Evolutionary conservation across 352 stramenopile species (phyloP).

Genomic region (Pythium periplocum): DNA sequence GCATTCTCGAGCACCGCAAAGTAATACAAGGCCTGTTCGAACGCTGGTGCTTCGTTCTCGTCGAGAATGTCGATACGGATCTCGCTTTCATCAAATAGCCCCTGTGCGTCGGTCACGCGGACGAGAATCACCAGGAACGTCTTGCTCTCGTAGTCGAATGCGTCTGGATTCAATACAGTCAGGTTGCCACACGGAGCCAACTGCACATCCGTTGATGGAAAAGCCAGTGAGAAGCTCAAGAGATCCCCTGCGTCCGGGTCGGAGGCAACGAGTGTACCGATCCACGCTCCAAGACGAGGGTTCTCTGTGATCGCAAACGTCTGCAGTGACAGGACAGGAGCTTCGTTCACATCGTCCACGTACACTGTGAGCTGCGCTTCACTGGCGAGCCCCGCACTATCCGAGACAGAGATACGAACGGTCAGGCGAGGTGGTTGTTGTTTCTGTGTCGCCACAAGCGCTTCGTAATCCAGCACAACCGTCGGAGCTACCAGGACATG

Average conservation of each 20-base stretch:
- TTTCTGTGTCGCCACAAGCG: conserved; percentile 10
- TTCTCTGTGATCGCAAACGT: conserved; percentile 46
- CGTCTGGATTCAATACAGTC: conserved; percentile 23
- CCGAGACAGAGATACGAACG: conserved; percentile 23
- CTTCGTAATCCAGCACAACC: conserved; percentile 33
- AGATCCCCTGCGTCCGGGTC: conserved; percentile 35
- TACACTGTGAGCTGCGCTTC: conserved; percentile 31
- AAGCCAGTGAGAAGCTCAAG: conserved; percentile 21
- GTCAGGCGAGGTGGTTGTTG: conserved; percentile 13
- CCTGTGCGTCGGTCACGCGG: conserved; percentile 26
- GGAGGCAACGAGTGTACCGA: conserved; percentile 24
- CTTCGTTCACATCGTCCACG: conserved; percentile 52
- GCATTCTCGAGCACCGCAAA: conserved; percentile 44
- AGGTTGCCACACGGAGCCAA: conserved; percentile 36
- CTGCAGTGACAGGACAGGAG: conserved; percentile 22
- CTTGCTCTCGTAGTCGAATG: conserved; percentile 51
- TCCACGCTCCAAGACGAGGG: conserved; percentile 27
- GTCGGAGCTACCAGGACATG: conserved; percentile 17
- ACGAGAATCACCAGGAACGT: conserved; percentile 27
- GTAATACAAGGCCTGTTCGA: conserved; percentile 29
- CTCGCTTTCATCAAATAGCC: conserved; percentile 30
- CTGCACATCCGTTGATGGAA: conserved; percentile 26
- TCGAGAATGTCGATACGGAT: conserved; percentile 38
- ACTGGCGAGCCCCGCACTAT: conserved; percentile 28
- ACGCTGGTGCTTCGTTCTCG: conserved; percentile 46